A percentile compares a stretch with the other conserved stretches of the same genome.
Evolutionary conservation across 169 alveolate species (phyloP).

Genomic region (Cryptosporidium andersoni): DNA sequence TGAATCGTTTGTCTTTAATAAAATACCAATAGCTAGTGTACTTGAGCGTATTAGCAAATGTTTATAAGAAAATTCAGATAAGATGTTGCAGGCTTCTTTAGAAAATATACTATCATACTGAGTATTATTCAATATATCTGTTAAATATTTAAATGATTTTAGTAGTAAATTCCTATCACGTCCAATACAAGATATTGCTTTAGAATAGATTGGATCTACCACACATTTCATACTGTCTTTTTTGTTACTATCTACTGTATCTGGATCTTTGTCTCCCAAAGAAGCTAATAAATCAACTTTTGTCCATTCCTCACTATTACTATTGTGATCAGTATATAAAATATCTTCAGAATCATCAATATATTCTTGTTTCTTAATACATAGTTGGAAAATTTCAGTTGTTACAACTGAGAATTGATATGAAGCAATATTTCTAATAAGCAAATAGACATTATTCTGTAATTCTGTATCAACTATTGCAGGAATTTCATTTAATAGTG

Average conservation of each 20-base stretch:
- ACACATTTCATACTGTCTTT: constrained; percentile 4
- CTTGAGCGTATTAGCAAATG: constrained; percentile 55
- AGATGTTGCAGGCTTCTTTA: not conserved
- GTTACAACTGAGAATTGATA: constrained; percentile 31
- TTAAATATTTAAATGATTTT: constrained; percentile 45
- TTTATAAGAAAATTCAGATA: constrained; percentile 36
- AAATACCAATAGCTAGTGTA: constrained; percentile 45
- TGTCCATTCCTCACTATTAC: constrained; percentile 47
- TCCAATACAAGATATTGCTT: constrained; percentile 63
- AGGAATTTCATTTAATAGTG: constrained; percentile 55
- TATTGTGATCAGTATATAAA: not conserved
- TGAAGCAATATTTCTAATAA: constrained; percentile 48
- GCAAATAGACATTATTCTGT: constrained; percentile 40
- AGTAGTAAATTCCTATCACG: constrained; percentile 31
- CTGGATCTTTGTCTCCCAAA: no score
- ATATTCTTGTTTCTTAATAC: constrained; percentile 36
- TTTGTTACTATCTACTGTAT: constrained; percentile 3
- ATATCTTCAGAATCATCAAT: constrained; percentile 21
- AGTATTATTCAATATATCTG: constrained; percentile 57
- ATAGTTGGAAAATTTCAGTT: constrained; percentile 36
- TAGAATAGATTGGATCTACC: constrained; percentile 63
- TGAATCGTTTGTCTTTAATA: constrained; percentile 56
- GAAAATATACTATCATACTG: not conserved
- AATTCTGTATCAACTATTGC: constrained; percentile 45
- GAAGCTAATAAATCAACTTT: constrained; percentile 3